Base-by-base conservation (phyloP, 345 rosid species). In the Eucalyptus cloeziana region DNA sequence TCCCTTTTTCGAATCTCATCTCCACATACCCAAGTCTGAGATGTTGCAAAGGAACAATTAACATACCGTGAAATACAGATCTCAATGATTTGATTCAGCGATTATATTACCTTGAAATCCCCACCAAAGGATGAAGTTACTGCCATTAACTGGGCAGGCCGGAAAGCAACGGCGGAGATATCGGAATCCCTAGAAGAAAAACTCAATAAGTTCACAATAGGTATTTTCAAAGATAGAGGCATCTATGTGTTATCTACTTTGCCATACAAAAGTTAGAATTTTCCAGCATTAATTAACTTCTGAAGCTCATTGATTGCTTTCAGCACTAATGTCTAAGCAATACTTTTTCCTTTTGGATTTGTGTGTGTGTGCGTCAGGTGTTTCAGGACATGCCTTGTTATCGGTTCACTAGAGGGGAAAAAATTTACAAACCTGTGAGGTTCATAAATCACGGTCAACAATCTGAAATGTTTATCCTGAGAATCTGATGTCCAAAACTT, bases 121-220 rank as follows among this genome's bases (percentile, higher is more conserved):
- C 99, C 98, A 85, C 97, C 98, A 64, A 91, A 92, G 37, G 99
- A 98, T 87, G 99, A 90, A 88, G 96, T 96, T 80, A 95, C 99
- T 90, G 95, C 98, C 97, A 96, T 94, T 71, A 62, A 90, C 88
- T 92, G 90, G 54, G 93, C 93, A 88, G 98, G 99, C 90, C 96
- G 97, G 91, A 97, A 95, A 69, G 94, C 94, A 88, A 98, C 64
- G 56, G 97, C 94, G 64, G 99, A 98, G 90, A 98, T 92, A 54
- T 91, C 88, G 37, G 96, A 97, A 91, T 96, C 97, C 97, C 99
- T 98, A 89, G 49, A 90, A 37, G 89, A 91, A 22, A 86, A 85
- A 71, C 45, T 71, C 45, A 37, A 40, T 40, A 21, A 37, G 47
- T 40, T 21, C 47, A 76, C 27, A 11, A 6, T 76, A 12, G 47